Evolutionary conservation across 768 basidiomycete species (phyloP).

Genomic region (Macrolepiota fuliginosa): DNA sequence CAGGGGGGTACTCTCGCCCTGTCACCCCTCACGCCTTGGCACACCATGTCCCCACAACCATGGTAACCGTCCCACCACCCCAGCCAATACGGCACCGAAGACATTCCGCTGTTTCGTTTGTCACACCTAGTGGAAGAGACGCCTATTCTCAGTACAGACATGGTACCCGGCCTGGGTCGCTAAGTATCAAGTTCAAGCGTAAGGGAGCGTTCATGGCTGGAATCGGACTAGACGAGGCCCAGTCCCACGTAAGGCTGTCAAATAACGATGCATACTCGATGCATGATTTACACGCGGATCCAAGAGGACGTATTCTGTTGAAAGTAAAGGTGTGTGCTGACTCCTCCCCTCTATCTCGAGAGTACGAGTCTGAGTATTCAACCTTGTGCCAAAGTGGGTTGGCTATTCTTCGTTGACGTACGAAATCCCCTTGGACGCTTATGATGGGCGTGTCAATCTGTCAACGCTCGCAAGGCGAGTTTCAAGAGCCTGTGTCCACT

Average conservation of each 20-base stretch:
- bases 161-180: slow-evolving; percentile 37
- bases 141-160: slow-evolving; percentile 30
- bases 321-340: slow-evolving; percentile 52
- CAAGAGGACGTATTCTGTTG: slow-evolving; percentile 55
- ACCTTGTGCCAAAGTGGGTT: slow-evolving; percentile 48
- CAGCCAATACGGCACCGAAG: slow-evolving; percentile 36
- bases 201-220: slow-evolving; percentile 66
- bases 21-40: slow-evolving; percentile 1
- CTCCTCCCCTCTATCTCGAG: neutral
- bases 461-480: slow-evolving; percentile 68
- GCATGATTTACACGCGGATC: slow-evolving; percentile 65
- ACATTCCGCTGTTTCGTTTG: slow-evolving; percentile 51
- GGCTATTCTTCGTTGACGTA: slow-evolving; percentile 71
- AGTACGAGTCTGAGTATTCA: neutral
- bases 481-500: slow-evolving; percentile 70
- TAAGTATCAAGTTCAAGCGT: slow-evolving; percentile 69
- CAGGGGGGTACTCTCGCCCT: slow-evolving; percentile 27
- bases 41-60: slow-evolving; percentile 23
- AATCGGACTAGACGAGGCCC: slow-evolving; percentile 67
- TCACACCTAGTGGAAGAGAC: slow-evolving; percentile 13
- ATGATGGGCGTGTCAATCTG: slow-evolving; percentile 62
- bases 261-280: slow-evolving; percentile 60
- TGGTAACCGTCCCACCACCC: slow-evolving; percentile 27
- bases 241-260: slow-evolving; percentile 59
- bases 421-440: slow-evolving; percentile 69